Evolutionary conservation across 2,329 filamentous ascomycete genomes (phyloP), one percentile per base, ranked within the genome.

Genomic region (Colletotrichum sp.): DNA sequence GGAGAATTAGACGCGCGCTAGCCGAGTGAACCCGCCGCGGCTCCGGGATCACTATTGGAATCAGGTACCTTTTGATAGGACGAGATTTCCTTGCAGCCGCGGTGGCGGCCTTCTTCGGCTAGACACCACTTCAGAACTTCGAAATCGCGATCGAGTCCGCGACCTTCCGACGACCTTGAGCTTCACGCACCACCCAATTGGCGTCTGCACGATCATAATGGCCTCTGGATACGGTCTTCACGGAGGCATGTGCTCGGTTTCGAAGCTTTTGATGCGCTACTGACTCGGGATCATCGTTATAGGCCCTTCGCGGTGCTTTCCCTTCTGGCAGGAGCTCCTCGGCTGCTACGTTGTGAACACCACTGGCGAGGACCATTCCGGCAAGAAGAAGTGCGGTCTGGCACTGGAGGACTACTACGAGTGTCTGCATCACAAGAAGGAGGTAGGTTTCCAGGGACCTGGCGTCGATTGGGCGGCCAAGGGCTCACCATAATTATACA

Each of bases 271-370:
- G 49, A 69, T 55, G 57, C 69, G 26, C 24, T 67, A 59, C 81
- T 84, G 72, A 83, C 77, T 44, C 68, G 65, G n/a, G 60, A 16
- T 32, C 39, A 18, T 16, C 49, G 64, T 76, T 7, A 52, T 80
- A 93, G 91, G 91, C 82, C 90, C 91, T 78, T 89, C 88, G 81
- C 95, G 96, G 87, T 99, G 97, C 93, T 99, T 98, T 90, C 95
- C 96, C 84, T 99, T 98, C 92, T 99, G 97, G 97, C 97, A 99
- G 89, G 97, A 99, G 88, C 93, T 99, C 79, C 94, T 99, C 85
- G 96, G 96, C 82, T 99, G 97, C 92, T 99, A 99, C 86, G 96
- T 98, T 77, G 93, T 98, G 84, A 99, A 99, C 89, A 95, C 95
- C 72, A 91, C 90, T 79, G 89, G 94, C 79, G 94, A 96, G 72